These are phyloP conservation scores for Lotus japonicus DNA, from an alignment of 306 rosid genomes.

Conservation along the genomic window DNA sequence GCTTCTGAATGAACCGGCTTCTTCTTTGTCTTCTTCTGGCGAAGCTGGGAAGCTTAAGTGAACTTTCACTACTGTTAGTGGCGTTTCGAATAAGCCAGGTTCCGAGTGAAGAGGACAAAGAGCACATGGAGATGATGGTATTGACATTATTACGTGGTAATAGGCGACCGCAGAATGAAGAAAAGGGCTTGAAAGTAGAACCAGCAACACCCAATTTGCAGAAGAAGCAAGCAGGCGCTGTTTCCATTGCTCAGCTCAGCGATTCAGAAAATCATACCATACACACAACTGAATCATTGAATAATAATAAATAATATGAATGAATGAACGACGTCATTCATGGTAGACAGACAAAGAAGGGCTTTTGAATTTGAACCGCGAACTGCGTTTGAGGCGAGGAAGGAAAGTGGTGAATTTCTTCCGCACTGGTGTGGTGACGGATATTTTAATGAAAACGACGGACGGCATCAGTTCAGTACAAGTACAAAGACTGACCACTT, in stretches of 20 bases:
- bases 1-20: not conserved
- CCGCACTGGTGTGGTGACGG: not conserved
- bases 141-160: slow-evolving; percentile 16
- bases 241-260: slow-evolving; percentile 18
- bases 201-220: too few species aligned
- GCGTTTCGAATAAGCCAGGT: slow-evolving; percentile 24
- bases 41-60: not conserved
- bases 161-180: slow-evolving; percentile 16
- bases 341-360: not conserved
- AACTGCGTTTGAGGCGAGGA: slow-evolving; percentile 36
- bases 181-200: not conserved
- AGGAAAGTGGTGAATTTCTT: not conserved
- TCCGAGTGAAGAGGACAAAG: slow-evolving; percentile 9
- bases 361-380: slow-evolving; percentile 33
- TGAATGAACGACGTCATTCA: too few species aligned
- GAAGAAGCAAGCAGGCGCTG: slow-evolving; percentile 29
- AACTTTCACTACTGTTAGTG: slow-evolving; percentile 15
- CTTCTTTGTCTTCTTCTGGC: slow-evolving; percentile 10
- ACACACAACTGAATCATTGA: too few species aligned
- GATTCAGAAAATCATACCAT: not conserved
- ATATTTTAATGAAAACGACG: slow-evolving; percentile 17
- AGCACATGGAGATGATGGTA: not conserved
- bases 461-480: not conserved
- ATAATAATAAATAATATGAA: too few species aligned
- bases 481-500: too few species aligned